These are phyloP conservation scores for Aureobasidium sp. DNA, from an alignment of 2,329 filamentous ascomycete genomes.

Conservation along the genomic window DNA sequence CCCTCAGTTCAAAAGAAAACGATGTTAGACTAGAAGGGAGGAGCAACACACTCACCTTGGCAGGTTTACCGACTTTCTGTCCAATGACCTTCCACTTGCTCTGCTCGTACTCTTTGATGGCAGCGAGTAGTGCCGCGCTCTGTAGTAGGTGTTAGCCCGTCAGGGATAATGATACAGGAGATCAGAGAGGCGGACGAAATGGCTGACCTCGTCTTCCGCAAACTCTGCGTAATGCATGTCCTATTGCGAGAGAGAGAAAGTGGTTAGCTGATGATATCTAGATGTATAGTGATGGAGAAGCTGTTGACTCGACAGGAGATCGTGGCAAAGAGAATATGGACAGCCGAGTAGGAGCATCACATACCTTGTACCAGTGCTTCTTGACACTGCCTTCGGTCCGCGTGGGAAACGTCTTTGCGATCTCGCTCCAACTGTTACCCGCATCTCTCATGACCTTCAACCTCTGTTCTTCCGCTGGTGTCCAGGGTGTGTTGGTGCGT, in stretches of 20 bases:
- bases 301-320: neutral
- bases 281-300: neutral
- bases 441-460: conserved; percentile 91
- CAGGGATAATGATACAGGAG: conserved; percentile 7
- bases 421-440: conserved; percentile 94
- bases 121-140: conserved; percentile 62
- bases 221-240: conserved; percentile 99
- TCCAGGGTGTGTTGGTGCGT: conserved; percentile 98
- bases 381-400: conserved; percentile 97
- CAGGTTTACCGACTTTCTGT: conserved; percentile 93
- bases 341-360: conserved; percentile 3
- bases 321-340: neutral
- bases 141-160: conserved; percentile 13
- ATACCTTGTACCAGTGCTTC: conserved; percentile 98
- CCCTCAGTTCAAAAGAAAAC: too few relatives aligned
- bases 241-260: conserved; percentile 37
- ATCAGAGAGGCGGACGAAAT: conserved; percentile 34
- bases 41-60: conserved; percentile 57
- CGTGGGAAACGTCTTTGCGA: conserved; percentile 93
- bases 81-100: conserved; percentile 99
- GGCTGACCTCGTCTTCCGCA: conserved; percentile 83
- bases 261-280: conserved; percentile 22
- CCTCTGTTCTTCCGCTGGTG: conserved; percentile 82
- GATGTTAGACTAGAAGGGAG: neutral
- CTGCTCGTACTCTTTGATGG: conserved; percentile 97